Percentiles rank a stretch among this genome's conserved stretches.
phyloP scores from a whole-genome alignment of 805 yeast species.

The Candida maesae region DNA sequence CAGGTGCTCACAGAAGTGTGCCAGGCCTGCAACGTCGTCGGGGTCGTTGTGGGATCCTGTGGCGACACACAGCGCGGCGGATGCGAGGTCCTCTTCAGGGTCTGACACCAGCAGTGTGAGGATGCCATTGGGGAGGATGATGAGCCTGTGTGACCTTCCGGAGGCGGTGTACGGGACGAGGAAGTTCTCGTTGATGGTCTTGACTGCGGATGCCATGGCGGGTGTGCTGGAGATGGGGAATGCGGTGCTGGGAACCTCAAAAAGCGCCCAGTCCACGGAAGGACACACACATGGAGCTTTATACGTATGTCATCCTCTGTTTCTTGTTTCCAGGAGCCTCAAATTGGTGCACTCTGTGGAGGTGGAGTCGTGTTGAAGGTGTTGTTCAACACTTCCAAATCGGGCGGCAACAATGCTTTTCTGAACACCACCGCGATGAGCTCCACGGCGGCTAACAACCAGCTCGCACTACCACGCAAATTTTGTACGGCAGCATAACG shows the following conservation, averaged over 20 bases:
- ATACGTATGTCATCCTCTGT: too few species aligned
- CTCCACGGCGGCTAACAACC: too few species aligned
- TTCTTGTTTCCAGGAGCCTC: background rate
- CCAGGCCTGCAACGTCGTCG: constrained; percentile 65
- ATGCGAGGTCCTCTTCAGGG: constrained; percentile 56
- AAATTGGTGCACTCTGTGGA: background rate
- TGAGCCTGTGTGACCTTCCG: constrained; percentile 39
- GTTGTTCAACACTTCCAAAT: constrained; percentile 8
- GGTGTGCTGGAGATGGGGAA: background rate
- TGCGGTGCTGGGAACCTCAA: too few species aligned
- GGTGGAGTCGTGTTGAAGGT: background rate
- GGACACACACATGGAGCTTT: too few species aligned
- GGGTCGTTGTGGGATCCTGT: constrained; percentile 85
- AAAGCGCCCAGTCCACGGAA: too few species aligned
- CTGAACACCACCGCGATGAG: background rate
- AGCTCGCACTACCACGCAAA: too few species aligned
- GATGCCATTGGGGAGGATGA: constrained; percentile 66
- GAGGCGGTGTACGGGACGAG: constrained; percentile 35
- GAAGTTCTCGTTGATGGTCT: constrained; percentile 17
- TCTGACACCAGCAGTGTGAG: constrained; percentile 70
- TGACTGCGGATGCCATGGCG: constrained; percentile 10
- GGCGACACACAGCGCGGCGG: constrained; percentile 72
- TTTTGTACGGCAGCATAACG: too few species aligned
- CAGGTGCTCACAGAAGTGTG: constrained; percentile 87
- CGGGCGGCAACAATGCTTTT: constrained; percentile 8